A percentile compares a stretch with the other conserved stretches of the same genome.
Evolutionary conservation across 108 stramenopile species (phyloP).

Genomic region (Mayamaea pseudoterrestris): DNA sequence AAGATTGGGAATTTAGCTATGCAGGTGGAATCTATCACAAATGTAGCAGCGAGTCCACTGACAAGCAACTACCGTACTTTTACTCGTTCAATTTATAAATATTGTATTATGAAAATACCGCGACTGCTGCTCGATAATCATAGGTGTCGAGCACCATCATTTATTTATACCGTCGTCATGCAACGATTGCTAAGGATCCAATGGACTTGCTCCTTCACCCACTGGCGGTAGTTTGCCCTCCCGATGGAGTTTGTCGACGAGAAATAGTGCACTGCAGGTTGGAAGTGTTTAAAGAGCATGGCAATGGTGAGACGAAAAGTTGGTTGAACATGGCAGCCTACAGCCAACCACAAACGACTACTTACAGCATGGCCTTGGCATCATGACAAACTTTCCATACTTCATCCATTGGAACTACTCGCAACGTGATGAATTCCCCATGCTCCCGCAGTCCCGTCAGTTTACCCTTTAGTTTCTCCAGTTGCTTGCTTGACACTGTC

Average conservation of each 20-base stretch:
- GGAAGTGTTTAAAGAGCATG: not conserved
- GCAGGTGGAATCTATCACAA: too few species aligned
- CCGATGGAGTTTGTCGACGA: constrained; percentile 12
- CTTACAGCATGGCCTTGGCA: constrained; percentile 25
- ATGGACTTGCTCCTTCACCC: constrained; percentile 7
- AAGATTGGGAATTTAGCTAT: too few species aligned
- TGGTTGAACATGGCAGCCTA: not conserved
- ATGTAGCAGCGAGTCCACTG: too few species aligned
- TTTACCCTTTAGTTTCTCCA: constrained; percentile 16
- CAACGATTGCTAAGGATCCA: too few species aligned
- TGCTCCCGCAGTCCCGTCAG: constrained; percentile 17
- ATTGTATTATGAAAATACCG: too few species aligned
- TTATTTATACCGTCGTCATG: too few species aligned
- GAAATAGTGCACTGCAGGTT: constrained; percentile 14
- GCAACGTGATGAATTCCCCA: constrained; percentile 24
- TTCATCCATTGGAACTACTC: constrained; percentile 19
- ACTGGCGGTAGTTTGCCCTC: constrained; percentile 18
- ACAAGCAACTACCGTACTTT: too few species aligned
- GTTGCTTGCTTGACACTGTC: constrained; percentile 8
- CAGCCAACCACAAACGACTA: not conserved
- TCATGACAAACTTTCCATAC: constrained; percentile 21
- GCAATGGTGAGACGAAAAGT: not conserved
- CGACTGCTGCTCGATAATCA: too few species aligned
- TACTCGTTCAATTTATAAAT: too few species aligned
- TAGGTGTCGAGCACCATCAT: too few species aligned